Evolutionary conservation across 23 red algal genomes (phyloP), one percentile per base, ranked within the genome.

Genomic region (Gracilaria gracilis): DNA sequence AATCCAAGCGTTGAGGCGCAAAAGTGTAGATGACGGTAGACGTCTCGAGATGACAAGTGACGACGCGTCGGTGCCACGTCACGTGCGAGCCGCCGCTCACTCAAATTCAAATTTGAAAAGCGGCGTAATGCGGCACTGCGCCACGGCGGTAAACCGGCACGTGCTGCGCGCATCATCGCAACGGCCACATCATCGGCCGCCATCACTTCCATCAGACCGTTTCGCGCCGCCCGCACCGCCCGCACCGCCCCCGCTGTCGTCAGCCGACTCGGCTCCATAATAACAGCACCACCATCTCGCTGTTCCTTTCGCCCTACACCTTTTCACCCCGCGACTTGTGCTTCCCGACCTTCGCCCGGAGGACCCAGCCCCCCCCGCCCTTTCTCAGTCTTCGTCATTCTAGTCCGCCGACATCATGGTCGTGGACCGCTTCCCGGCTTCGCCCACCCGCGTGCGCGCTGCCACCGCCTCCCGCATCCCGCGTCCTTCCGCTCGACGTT

Each of bases 201-300:
- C 72, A 50, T 17, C 38, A 20, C 24, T 77, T 29, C 5, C 64
- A 69, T 69, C 64, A 80, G 94, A 98, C 61, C 94, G 53, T 69
- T 98, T 98, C 3, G 94, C 91, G 35, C 88, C 51, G 33, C 49
- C 39, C 42, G 82, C 90, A 44, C 86, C 91, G 15, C 44, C 36
- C n/a, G 24, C 28, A 35, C 29, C 42, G 75, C 90, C 29, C 80
- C 86, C 7, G 33, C 19, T 8, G 16, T 19, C 12, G 3, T 6
- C 64, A 12, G 32, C 61, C 25, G 5, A 9, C 4, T 59, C 9
- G 19, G 32, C 11, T 23, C 27, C 72, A 50, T 77, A 46, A 77
- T 32, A 67, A 67, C 72, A 50, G 72, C 42, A 42, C 72, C 38
- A 9, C 31, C 67, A 44, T 73, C 67, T 2, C 67, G 2, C 59